A percentile compares a stretch with the other conserved stretches of the same genome.
Conservation (phyloP, 2,329 filamentous ascomycete genomes). For the Phyllosticta ampelicida region DNA sequence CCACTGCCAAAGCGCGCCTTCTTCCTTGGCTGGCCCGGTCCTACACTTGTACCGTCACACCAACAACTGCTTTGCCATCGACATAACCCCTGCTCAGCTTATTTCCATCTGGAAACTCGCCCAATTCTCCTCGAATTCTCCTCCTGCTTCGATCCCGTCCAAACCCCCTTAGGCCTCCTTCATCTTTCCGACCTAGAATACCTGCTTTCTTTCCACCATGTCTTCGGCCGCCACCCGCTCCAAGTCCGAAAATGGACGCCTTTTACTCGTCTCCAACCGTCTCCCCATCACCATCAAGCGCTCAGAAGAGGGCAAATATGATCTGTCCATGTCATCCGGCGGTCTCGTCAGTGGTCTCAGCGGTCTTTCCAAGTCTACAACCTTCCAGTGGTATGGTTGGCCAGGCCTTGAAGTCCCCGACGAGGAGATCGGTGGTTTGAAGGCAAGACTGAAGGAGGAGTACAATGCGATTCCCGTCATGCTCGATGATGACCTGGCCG, state of each 20-base stretch:
- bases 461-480: slow-evolving; percentile 88
- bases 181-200: background rate
- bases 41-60: background rate
- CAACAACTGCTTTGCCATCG: background rate
- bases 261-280: slow-evolving; percentile 87
- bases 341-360: slow-evolving; percentile 90
- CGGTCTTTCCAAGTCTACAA: slow-evolving; percentile 82
- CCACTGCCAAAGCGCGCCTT: background rate
- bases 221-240: slow-evolving; percentile 23
- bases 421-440: slow-evolving; percentile 63
- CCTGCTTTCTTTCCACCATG: slow-evolving; percentile 14
- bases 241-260: slow-evolving; percentile 33
- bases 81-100: background rate
- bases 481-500: slow-evolving; percentile 83
- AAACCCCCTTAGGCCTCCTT: background rate
- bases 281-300: slow-evolving; percentile 95
- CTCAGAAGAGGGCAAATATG: slow-evolving; percentile 80
- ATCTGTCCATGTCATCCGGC: slow-evolving; percentile 93
- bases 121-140: background rate
- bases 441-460: slow-evolving; percentile 69
- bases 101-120: background rate
- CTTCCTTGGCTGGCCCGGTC: background rate
- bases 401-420: slow-evolving; percentile 87
- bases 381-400: slow-evolving; percentile 98
- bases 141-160: background rate